phyloP scores from a whole-genome alignment of 2,329 filamentous ascomycete genomes.

The Boeremia lycopersici region DNA sequence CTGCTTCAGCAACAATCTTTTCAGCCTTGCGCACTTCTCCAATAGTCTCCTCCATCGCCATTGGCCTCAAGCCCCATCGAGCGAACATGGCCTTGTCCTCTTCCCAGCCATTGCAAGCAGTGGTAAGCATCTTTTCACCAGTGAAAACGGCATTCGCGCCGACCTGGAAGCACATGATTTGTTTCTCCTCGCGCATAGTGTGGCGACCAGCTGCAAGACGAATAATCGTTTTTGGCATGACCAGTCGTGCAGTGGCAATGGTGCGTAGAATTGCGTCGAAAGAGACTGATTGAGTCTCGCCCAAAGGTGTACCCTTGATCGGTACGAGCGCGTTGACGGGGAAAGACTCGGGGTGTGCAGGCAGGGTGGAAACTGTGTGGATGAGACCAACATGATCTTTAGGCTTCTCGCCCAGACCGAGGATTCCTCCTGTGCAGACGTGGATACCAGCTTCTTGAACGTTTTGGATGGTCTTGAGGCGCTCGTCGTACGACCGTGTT shows the following conservation, averaged over 20 bases:
- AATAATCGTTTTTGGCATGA: constrained; percentile 86
- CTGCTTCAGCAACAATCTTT: constrained; percentile 18
- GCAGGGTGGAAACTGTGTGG: constrained; percentile 80
- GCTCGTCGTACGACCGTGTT: constrained; percentile 85
- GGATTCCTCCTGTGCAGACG: constrained; percentile 87
- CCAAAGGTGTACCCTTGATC: constrained; percentile 86
- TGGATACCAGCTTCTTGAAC: constrained; percentile 87
- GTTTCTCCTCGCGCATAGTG: constrained; percentile 85
- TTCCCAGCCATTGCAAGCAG: constrained; percentile 88
- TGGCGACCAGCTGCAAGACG: constrained; percentile 84
- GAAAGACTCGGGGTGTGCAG: constrained; percentile 85
- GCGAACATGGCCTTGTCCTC: constrained; percentile 85
- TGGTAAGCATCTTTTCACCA: constrained; percentile 94
- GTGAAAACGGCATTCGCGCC: constrained; percentile 96
- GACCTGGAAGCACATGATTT: constrained; percentile 86
- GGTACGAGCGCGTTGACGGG: constrained; percentile 90
- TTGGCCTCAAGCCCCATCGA: constrained; percentile 79
- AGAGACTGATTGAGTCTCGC: constrained; percentile 71
- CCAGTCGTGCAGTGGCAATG: constrained; percentile 79
- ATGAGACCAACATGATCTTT: constrained; percentile 82
- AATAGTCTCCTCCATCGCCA: constrained; percentile 57
- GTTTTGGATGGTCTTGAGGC: constrained; percentile 76
- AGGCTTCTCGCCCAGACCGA: constrained; percentile 80
- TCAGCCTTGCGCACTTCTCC: constrained; percentile 36
- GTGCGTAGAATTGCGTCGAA: constrained; percentile 82